Percentiles rank a stretch among this genome's conserved stretches.
Conservation (phyloP, 2,329 filamentous ascomycete genomes). For the Fusarium denticulatum region DNA sequence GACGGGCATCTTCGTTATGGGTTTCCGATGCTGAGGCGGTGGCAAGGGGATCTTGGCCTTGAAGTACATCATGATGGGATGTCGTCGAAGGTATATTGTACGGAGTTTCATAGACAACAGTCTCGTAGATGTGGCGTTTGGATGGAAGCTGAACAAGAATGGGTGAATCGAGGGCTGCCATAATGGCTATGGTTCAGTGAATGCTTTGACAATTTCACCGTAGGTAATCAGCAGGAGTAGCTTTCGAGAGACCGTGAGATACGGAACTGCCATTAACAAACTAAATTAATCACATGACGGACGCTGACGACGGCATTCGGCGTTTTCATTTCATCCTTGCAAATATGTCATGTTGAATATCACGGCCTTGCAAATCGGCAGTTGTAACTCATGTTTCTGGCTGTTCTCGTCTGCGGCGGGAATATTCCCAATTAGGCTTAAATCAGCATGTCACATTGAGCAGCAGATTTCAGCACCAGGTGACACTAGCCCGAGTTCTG, state of each 20-base stretch:
- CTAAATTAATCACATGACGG: background rate
- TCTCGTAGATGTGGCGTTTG: background rate
- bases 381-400: background rate
- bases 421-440: background rate
- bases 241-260: background rate
- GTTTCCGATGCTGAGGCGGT: background rate
- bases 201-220: background rate
- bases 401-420: background rate
- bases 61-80: background rate
- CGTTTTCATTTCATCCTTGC: background rate
- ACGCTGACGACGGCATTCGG: background rate
- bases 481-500: background rate
- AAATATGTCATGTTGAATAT: background rate
- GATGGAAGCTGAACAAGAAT: background rate
- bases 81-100: background rate
- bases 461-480: background rate
- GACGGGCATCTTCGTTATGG: background rate
- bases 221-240: background rate
- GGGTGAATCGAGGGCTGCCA: background rate
- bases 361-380: background rate
- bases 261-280: background rate
- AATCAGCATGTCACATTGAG: background rate
- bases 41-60: background rate
- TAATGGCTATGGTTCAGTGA: background rate
- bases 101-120: background rate